Evolutionary conservation across 1,284 basidiomycete genomes (phyloP).

Genomic region (Rhizopogon parksii): DNA sequence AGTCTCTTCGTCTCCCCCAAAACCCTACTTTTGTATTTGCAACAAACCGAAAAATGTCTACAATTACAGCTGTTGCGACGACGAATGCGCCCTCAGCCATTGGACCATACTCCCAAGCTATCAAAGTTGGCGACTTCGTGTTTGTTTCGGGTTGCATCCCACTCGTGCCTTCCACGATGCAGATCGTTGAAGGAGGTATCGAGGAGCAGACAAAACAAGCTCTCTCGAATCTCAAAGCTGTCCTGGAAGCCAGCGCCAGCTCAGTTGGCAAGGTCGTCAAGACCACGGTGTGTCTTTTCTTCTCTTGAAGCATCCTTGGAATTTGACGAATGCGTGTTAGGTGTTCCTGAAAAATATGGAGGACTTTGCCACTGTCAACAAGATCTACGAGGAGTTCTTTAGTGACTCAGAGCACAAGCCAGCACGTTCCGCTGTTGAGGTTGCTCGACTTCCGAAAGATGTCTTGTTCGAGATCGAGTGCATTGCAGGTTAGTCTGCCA

Average conservation of each 20-base stretch:
- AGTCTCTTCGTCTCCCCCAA: background rate
- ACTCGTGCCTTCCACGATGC: slow-evolving; percentile 69
- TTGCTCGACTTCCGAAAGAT: slow-evolving; percentile 67
- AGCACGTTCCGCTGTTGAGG: slow-evolving; percentile 84
- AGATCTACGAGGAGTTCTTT: slow-evolving; percentile 72
- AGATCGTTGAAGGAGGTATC: slow-evolving; percentile 75
- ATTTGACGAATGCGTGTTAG: slow-evolving; percentile 29
- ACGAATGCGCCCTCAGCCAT: slow-evolving; percentile 69
- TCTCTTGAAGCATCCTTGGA: background rate
- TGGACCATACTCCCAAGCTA: slow-evolving; percentile 87
- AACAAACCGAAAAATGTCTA: background rate
- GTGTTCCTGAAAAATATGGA: slow-evolving; percentile 92
- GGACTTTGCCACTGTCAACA: slow-evolving; percentile 84
- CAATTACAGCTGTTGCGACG: slow-evolving; percentile 2
- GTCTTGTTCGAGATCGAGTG: slow-evolving; percentile 91
- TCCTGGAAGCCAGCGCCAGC: slow-evolving; percentile 80
- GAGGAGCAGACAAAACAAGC: slow-evolving; percentile 82
- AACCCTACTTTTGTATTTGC: background rate
- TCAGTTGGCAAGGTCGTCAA: slow-evolving; percentile 76
- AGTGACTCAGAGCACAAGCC: slow-evolving; percentile 75
- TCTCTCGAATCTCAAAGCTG: slow-evolving; percentile 78
- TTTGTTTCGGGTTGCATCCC: slow-evolving; percentile 91
- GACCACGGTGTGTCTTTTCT: slow-evolving; percentile 57
- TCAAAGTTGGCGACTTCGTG: slow-evolving; percentile 80
- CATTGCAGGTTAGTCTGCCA: slow-evolving; percentile 53